Conservation (phyloP, 1,284 basidiomycete genomes). For the Ustilago trichophora region DNA sequence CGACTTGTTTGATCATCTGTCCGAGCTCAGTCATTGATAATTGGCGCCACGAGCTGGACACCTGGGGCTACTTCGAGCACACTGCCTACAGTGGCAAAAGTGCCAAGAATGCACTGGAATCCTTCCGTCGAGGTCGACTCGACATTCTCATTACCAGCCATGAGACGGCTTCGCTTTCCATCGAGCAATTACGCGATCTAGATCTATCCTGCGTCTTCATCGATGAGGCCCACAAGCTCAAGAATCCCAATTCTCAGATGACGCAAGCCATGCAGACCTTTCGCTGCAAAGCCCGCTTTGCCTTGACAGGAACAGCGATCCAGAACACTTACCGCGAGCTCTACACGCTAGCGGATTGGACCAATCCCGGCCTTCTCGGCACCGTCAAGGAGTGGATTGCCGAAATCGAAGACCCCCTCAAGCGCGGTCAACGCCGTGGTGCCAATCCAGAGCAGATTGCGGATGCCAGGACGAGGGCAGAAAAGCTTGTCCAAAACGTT, state of each 20-base stretch:
- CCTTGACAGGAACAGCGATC: slow-evolving; percentile 81
- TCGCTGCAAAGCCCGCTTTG: slow-evolving; percentile 74
- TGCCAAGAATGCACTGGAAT: slow-evolving; percentile 23
- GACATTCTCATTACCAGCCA: slow-evolving; percentile 68
- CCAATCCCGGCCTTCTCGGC: slow-evolving; percentile 39
- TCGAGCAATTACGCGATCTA: slow-evolving; percentile 78
- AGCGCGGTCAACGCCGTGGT: slow-evolving; percentile 72
- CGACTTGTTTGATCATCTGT: slow-evolving; percentile 80
- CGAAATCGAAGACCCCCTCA: slow-evolving; percentile 69
- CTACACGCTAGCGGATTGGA: slow-evolving; percentile 72
- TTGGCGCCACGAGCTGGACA: slow-evolving; percentile 82
- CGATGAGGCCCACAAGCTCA: slow-evolving; percentile 83
- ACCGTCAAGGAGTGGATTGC: slow-evolving; percentile 34
- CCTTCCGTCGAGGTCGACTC: slow-evolving; percentile 78
- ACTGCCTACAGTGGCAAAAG: slow-evolving; percentile 28
- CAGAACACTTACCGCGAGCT: slow-evolving; percentile 85
- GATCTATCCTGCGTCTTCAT: slow-evolving; percentile 70
- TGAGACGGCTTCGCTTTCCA: slow-evolving; percentile 69
- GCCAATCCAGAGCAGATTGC: slow-evolving; percentile 75
- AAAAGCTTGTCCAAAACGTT: slow-evolving; percentile 73
- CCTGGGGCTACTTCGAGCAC: slow-evolving; percentile 68
- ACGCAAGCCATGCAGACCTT: slow-evolving; percentile 76
- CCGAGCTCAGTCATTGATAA: slow-evolving; percentile 80
- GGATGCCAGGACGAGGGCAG: slow-evolving; percentile 67
- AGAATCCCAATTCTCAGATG: slow-evolving; percentile 75